Evolutionary conservation across 495 filamentous ascomycete species (phyloP), one percentile per base, ranked within the genome.

Genomic region (Achaetomiella virescens): DNA sequence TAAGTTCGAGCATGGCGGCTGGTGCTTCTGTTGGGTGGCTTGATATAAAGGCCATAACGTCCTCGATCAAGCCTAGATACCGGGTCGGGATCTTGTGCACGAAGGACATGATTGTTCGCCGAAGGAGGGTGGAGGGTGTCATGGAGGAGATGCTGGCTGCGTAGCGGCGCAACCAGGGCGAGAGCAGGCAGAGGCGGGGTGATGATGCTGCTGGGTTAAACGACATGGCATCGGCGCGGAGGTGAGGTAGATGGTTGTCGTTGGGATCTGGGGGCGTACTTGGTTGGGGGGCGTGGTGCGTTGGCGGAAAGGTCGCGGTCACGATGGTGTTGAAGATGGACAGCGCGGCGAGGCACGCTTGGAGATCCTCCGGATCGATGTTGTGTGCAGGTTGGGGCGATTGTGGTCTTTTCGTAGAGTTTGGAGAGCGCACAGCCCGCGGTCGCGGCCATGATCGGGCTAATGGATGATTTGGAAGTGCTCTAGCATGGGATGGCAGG

Each of bases 111-210:
- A 67, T 64, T 22, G 44, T 44, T 0, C 64, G 29, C 4, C 64
- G 35, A 0, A 59, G 59, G 4, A 64, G 48, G 6, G 41, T 27
- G 9, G 64, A 60, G n/a, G 64, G 64, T 5, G 57, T 48, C 38
- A 55, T 51, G 47, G 48, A 52, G 0, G 61, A 60, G 46, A 62
- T 60, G 51, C 61, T 60, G 41, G 64, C 57, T 1, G 55, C 40
- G 48, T 62, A 67, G 0, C 37, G 24, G 6, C 57, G 61, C 48
- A 67, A 54, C 64, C 64, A 67, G 12, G 61, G 57, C 11, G 61
- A 62, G 17, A 64, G 38, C 6, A 57, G 44, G n/a, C 51, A 40
- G 5, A 61, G 42, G 0, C 21, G 58, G 38, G 46, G 48, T 54
- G 37, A 44, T 48, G 44, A 17, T 48, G 41, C 42, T 25, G 17